Base-by-base conservation (phyloP, 2,329 filamentous ascomycete species). In the Cladobotryum protrusum region DNA sequence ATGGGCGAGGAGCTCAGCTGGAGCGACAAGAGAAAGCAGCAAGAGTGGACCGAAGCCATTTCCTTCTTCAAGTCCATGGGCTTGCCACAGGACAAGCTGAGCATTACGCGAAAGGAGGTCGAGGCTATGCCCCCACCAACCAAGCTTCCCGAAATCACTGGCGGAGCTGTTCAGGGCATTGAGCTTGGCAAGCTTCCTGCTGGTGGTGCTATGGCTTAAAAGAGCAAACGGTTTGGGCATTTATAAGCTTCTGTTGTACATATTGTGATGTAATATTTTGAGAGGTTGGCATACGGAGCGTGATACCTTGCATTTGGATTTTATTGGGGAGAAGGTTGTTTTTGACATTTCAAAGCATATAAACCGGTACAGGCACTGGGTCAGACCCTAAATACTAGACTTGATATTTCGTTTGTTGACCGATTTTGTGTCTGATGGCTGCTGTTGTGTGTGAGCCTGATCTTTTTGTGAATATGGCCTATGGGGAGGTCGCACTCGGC, bases 1-100 rank as follows among this genome's bases (percentile, higher is more conserved):
- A 87, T 89, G 82, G 77, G 70, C 24, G 80, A 83, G 55, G 85
- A 89, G 67, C 71, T 88, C 43, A 68, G 76, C 44, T 89, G 85
- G 85, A 75, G 73, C 58, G 67, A 67, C 46, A 72, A 73, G 49
- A 72, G 85, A 52, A 82, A 82, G 67, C 73, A 82, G 18, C 54
- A 58, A 0, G 70, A 72, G 61, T 73, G 55, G 83, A 83, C 64
- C 76, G 76, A 85, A 33, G 74, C 71, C 2, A 59, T 74, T 6
- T 53, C 53, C 1, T 76, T 74, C 59, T 64, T 76, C 47, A 61
- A 63, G 39, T 73, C 70, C 9, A 76, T 76, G 73, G 73, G 73
- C 12, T 57, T 76, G 24, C 51, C 54, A 5, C 54, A 62, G n/a
- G 57, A 59, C n/a, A 58, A 59, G 43, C 33, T 57, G n/a, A 19